Base-by-base conservation (phyloP, 2,329 filamentous ascomycete genomes). In the Aspergillus fumigatus region DNA sequence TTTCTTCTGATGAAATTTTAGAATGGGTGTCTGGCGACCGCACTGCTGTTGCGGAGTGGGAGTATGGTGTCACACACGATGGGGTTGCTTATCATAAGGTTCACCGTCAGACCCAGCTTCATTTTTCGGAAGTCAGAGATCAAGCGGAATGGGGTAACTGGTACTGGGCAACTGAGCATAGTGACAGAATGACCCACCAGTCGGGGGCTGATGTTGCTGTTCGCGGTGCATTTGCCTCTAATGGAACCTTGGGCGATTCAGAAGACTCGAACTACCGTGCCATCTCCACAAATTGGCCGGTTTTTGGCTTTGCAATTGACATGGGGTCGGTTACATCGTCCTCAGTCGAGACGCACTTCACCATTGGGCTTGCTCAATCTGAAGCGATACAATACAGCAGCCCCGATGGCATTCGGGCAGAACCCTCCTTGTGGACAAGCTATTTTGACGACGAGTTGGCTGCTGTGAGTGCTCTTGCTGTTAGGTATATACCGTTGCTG, bases 1-100 rank as follows among this genome's bases (percentile, higher is more conserved):
- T 8, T 21, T 19, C 17, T 52, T 26, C 35, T 52, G 47, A 68
- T 47, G 10, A 21, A 19, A 3, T 26, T 19, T 14, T 56, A 90
- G 88, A 92, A 79, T 91, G 87, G 84, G 82, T 84, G 3, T 87
- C 87, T 14, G 86, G 87, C 23, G 82, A 91, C 65, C 72, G 75
- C 6, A 72, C 62, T 26, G 75, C 82, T 3, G 67, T 80, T 40
- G 82, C 86, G 43, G 71, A 86, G 62, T 92, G 88, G 88, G 80
- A 85, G 49, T 82, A 82, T 58, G 80, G 75, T 52, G 68, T 69
- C 38, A 77, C 75, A 1, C 74, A 79, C 27, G 74, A 79, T 27
- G 78, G 76, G 3, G 75, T 90, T 40, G 78, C 80, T 5, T 90
- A 87, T 65, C 88, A 90, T 74, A 81, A 81, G 53, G 70, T 79